Evolutionary conservation across 2,329 filamentous ascomycete species (phyloP).

Genomic region (Sporothrix curviconia): DNA sequence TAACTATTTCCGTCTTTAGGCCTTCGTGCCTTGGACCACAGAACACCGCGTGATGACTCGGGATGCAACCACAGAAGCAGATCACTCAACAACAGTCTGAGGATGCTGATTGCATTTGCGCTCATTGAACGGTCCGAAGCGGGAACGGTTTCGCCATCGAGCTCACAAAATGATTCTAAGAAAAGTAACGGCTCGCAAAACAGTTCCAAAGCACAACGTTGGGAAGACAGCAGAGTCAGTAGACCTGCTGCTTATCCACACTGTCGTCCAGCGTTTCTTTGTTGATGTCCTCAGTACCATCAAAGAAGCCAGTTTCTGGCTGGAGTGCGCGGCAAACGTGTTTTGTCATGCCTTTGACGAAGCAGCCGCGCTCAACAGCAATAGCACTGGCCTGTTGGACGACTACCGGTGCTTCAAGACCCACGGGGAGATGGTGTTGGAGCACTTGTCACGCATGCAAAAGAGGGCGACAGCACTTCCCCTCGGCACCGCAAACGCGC

Average conservation of each 20-base stretch:
- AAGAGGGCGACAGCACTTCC: constrained; percentile 23
- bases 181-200: constrained; percentile 26
- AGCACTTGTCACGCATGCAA: constrained; percentile 36
- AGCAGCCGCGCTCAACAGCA: constrained; percentile 38
- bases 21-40: constrained; percentile 38
- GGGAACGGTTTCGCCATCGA: constrained; percentile 33
- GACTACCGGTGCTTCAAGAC: constrained; percentile 48
- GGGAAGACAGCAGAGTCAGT: constrained; percentile 39
- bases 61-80: constrained; percentile 31
- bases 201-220: constrained; percentile 28
- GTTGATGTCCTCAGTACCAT: constrained; percentile 39
- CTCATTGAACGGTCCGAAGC: constrained; percentile 45
- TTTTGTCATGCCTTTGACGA: constrained; percentile 45
- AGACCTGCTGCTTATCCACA: constrained; percentile 45
- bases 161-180: constrained; percentile 31
- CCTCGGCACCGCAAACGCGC: constrained; percentile 23
- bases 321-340: constrained; percentile 40
- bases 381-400: constrained; percentile 39
- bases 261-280: constrained; percentile 48
- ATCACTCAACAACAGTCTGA: constrained; percentile 43
- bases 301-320: constrained; percentile 39
- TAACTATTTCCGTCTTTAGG: constrained; percentile 30
- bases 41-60: constrained; percentile 40
- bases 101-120: constrained; percentile 44
- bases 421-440: constrained; percentile 41